Percentiles rank a stretch among this genome's conserved stretches.
Conservation (phyloP, 345 rosid genomes). For the rapeseed (Brassica napus) region DNA sequence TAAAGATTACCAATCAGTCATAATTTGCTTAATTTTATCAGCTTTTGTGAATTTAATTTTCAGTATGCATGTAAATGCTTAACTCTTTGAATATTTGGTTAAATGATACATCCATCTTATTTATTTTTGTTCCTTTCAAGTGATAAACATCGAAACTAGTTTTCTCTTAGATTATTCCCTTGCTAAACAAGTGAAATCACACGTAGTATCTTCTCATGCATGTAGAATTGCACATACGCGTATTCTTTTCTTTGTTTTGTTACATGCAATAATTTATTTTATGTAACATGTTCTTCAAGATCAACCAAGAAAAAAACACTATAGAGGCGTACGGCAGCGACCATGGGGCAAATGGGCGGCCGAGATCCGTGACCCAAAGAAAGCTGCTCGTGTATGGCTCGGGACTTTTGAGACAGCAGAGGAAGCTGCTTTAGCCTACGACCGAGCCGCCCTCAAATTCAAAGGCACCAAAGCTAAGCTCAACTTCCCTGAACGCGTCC, state of each 20-base stretch:
- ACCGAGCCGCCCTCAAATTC: constrained; percentile 1
- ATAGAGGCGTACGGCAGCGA: constrained; percentile 93
- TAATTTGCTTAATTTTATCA: background rate
- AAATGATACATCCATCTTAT: background rate
- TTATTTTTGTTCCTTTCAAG: background rate
- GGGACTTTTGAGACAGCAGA: constrained; percentile 49
- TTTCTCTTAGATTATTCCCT: background rate
- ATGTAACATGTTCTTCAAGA: constrained; percentile 43
- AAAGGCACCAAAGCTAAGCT: background rate
- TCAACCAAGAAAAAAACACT: constrained; percentile 60
- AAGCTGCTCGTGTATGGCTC: constrained; percentile 83
- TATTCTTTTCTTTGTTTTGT: background rate
- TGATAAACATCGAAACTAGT: background rate
- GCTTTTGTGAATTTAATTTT: background rate
- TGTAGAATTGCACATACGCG: constrained; percentile 21
- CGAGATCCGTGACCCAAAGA: constrained; percentile 82
- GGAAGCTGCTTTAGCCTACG: background rate
- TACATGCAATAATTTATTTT: constrained; percentile 14
- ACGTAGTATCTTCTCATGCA: constrained; percentile 27
- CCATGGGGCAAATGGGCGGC: constrained; percentile 99
- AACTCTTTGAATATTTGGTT: background rate
- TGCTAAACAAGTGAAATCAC: background rate
- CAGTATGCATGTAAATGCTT: background rate
- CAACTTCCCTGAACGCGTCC: constrained; percentile 1
- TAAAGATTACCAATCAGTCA: background rate